phyloP scores from a whole-genome alignment of 495 filamentous ascomycete species.

The Bombardia bombarda region DNA sequence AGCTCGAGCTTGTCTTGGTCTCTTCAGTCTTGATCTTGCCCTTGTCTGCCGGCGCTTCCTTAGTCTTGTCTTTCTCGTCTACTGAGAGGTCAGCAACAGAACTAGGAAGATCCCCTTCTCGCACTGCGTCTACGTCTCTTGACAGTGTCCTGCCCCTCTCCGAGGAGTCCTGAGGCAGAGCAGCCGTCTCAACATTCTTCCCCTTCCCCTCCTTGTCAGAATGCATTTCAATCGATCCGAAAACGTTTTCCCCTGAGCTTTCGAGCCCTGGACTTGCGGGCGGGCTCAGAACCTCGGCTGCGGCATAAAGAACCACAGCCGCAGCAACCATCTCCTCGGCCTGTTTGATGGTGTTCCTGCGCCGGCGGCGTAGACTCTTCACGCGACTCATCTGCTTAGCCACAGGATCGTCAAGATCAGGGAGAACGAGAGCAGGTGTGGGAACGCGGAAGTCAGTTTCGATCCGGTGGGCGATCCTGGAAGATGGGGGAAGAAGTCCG shows the following conservation, averaged over 20 bases:
- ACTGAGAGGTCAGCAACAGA: conserved; percentile 40
- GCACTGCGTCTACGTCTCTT: conserved; percentile 17
- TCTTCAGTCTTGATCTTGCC: conserved; percentile 25
- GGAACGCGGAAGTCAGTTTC: conserved; percentile 30
- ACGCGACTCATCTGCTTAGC: conserved; percentile 30
- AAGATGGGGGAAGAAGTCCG: conserved; percentile 15
- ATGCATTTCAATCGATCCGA: conserved; percentile 24
- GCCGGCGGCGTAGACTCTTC: conserved; percentile 29
- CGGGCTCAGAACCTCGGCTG: conserved; percentile 31
- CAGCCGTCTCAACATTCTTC: conserved; percentile 21
- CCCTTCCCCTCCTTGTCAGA: conserved; percentile 18
- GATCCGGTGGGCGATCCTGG: conserved; percentile 15
- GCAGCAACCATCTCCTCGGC: conserved; percentile 39
- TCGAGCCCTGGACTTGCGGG: conserved; percentile 23
- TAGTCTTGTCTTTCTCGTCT: conserved; percentile 32
- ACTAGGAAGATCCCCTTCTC: conserved; percentile 19
- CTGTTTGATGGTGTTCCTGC: conserved; percentile 29
- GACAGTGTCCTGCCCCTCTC: conserved; percentile 22
- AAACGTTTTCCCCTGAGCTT: conserved; percentile 18
- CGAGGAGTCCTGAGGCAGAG: conserved; percentile 6
- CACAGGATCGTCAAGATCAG: conserved; percentile 33
- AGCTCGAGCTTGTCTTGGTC: conserved; percentile 14
- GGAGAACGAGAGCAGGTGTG: conserved; percentile 36
- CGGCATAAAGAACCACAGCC: conserved; percentile 40
- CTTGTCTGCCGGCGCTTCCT: conserved; percentile 1